phyloP scores from a whole-genome alignment of 2,329 filamentous ascomycete species.

The Zymoseptoria tritici region DNA sequence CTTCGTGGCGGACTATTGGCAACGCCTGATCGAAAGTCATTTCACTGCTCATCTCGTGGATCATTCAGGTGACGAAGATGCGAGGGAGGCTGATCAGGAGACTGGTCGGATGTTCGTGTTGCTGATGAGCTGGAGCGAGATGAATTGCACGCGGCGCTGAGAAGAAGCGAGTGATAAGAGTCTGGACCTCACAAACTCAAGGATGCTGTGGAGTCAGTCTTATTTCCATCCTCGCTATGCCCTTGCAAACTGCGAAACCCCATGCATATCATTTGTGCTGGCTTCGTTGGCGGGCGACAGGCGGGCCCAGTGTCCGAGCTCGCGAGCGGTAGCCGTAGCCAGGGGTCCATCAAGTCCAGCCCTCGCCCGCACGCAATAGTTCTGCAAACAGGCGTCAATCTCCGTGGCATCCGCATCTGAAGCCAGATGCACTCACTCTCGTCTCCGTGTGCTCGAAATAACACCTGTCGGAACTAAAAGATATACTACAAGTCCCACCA shows the following conservation, averaged over 20 bases:
- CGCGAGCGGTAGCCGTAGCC: constrained; percentile 27
- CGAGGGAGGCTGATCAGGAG: too few species aligned
- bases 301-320: constrained; percentile 31
- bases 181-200: neutral
- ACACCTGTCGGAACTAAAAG: neutral
- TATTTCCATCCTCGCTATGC: too few species aligned
- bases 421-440: neutral
- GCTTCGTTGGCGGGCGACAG: constrained; percentile 16
- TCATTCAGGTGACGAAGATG: too few species aligned
- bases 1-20: neutral
- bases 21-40: neutral
- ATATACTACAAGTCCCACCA: neutral
- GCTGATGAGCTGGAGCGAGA: neutral
- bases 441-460: neutral
- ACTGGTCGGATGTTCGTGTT: neutral
- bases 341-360: constrained; percentile 19
- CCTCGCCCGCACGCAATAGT: neutral
- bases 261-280: neutral
- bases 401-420: neutral
- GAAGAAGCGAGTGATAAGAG: neutral
- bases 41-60: neutral
- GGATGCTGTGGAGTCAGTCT: neutral
- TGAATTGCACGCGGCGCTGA: too few species aligned
- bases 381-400: neutral
- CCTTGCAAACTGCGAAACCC: too few species aligned